phyloP scores from a whole-genome alignment of 1,284 basidiomycete genomes.

The Boletus mariae region DNA sequence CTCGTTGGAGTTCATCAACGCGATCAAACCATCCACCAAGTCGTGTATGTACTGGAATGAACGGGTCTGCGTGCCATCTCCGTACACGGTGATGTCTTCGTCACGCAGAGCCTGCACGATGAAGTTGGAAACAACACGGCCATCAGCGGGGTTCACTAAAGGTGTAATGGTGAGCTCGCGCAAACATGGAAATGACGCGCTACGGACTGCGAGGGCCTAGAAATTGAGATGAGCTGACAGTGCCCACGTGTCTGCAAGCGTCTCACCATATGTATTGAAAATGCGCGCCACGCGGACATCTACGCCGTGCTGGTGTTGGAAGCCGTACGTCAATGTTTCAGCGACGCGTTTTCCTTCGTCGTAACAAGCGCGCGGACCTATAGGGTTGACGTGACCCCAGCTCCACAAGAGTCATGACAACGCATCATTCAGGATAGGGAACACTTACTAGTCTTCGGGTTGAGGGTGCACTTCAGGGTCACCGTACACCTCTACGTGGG shows the following conservation, averaged over 20 bases:
- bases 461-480: conserved; percentile 98
- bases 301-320: conserved; percentile 90
- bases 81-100: conserved; percentile 95
- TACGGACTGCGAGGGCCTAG: conserved; percentile 48
- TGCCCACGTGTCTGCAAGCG: background rate
- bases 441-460: conserved; percentile 83
- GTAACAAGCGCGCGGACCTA: conserved; percentile 95
- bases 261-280: conserved; percentile 83
- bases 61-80: conserved; percentile 92
- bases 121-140: conserved; percentile 97
- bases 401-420: conserved; percentile 38
- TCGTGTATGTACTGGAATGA: conserved; percentile 95
- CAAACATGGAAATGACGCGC: background rate
- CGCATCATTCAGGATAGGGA: conserved; percentile 2
- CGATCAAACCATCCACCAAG: conserved; percentile 79
- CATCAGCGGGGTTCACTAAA: conserved; percentile 92
- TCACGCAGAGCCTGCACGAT: conserved; percentile 95
- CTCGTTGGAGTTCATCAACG: conserved; percentile 89
- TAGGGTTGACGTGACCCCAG: conserved; percentile 98
- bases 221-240: background rate
- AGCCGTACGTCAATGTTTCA: conserved; percentile 93
- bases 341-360: conserved; percentile 97
- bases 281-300: conserved; percentile 95
- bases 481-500: conserved; percentile 82
- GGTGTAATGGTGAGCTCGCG: conserved; percentile 10